Conservation (phyloP, 805 yeast genomes). For the Maudiozyma turicensis region DNA sequence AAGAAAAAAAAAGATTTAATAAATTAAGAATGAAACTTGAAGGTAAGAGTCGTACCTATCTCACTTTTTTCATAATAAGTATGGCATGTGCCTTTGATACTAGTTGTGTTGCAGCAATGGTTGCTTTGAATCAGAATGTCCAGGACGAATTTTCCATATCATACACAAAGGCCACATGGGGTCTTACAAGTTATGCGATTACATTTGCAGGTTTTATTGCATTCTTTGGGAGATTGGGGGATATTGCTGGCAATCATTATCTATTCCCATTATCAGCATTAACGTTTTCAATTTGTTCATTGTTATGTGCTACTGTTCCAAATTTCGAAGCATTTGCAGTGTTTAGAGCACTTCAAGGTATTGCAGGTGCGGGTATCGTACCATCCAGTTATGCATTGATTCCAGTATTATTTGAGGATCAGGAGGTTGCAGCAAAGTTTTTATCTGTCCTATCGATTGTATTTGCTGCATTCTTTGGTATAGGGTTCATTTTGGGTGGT, state of each 20-base stretch:
- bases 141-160: neutral
- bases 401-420: neutral
- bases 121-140: neutral
- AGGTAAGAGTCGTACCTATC: neutral
- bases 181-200: neutral
- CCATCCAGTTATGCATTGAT: neutral
- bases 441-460: neutral
- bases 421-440: neutral
- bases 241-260: slow-evolving; percentile 1
- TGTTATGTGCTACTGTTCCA: slow-evolving; percentile 1
- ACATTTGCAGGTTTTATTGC: slow-evolving; percentile 1
- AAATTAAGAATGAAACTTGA: neutral
- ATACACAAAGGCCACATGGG: slow-evolving; percentile 1
- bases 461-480: neutral
- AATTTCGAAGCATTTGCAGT: slow-evolving; percentile 1
- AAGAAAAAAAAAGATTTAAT: too few species aligned
- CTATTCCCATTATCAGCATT: neutral
- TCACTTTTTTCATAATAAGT: neutral
- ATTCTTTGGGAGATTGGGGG: slow-evolving; percentile 1
- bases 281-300: neutral
- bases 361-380: slow-evolving; percentile 1
- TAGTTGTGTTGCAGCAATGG: slow-evolving; percentile 1
- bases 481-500: neutral
- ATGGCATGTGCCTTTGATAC: slow-evolving; percentile 1
- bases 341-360: slow-evolving; percentile 1